Base-by-base conservation (phyloP, 1,284 basidiomycete species). In the Omphalotus olearius region DNA sequence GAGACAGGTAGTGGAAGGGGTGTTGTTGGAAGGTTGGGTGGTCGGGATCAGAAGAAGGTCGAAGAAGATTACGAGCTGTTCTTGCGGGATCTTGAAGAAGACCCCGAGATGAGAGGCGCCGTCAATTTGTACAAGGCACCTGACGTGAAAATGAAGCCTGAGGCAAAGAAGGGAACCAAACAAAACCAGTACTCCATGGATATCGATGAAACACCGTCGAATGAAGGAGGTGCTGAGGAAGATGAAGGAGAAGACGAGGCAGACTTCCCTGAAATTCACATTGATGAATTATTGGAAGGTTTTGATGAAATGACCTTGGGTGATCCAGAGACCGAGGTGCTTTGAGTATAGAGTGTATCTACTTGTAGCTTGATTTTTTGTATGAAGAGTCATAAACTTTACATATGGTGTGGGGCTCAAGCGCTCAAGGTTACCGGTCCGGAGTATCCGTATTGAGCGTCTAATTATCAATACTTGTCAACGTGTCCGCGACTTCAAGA, bases 31-130 rank as follows among this genome's bases (percentile, higher is more conserved):
- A 75, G 93, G 47, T 79, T 90, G 73, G 94, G 94, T 37, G 94
- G 94, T 40, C 75, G 93, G 47, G 95, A 98, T 69, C 82, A 88
- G 70, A 89, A 83, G 74, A 94, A 94, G 73, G 92, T 98, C 56
- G 94, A 98, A 66, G 85, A 92, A 65, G 96, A 98, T 66, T 99
- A 98, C 68, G 96, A 98, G 73, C 62, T 93, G 56, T 99, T 99
- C 83, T 73, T 99, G 69, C 81, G 91, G 47, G 95, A 98, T 62
- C 70, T 99, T 52, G 96, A 98, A 70, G 96, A 99, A 69, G 96
- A 99, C 71, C 87, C 90, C 47, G 96, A 98, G 76, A 76, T 98
- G 77, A 82, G 96, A 47, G 78, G 80, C 14, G 84, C 83, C 14
- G 87, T 99, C 63, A 97, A 98, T 70, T 63, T 99, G 52, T 99